Evolutionary conservation across 208 protist species (phyloP), one percentile per base, ranked within the genome.

Genomic region (Trypanosoma cruzi): DNA sequence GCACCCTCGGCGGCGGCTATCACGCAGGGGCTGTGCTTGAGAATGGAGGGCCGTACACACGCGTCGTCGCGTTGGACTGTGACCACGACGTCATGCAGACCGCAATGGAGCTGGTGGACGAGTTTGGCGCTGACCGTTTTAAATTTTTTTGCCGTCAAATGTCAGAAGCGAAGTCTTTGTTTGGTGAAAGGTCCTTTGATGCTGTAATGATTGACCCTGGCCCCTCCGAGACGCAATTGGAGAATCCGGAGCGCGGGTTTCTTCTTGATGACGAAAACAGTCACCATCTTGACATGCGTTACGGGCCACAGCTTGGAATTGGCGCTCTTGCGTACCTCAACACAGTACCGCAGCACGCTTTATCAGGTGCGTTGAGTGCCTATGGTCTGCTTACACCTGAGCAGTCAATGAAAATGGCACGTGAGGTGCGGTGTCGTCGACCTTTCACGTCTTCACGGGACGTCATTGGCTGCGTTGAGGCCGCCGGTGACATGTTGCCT

Each of bases 171-270:
- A 75, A 84, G 37, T 70, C 79, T 28, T 85, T 96, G 85, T 96
- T 96, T 73, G 91, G 91, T 14, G 88, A 94, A 73, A 55, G 82
- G 0, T 61, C 81, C 11, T 96, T 96, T 71, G 91, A 96, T 54
- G 84, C 91, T 26, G 80, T 96, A 4, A 87, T 96, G 74, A 94
- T 96, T 34, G 91, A 96, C 65, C 72, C 88, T 26, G 91, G 91
- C 0, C 86, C 88, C 4, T 94, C 91, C 7, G 22, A 82, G 2
- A 90, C 86, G 20, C 91, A 96, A 52, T 74, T 94, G 4, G 88
- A 85, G 64, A 76, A 94, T 54, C 88, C 88, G 1, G 81, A 79
- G 52, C 79, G 91, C 13, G 91, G 91, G 8, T 94, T 96, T 80
- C 24, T 86, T 26, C 71, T 94, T 24, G 63, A 86, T 46, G 80